phyloP scores from a whole-genome alignment of 805 yeast genomes.

The Candida nitratophila region DNA sequence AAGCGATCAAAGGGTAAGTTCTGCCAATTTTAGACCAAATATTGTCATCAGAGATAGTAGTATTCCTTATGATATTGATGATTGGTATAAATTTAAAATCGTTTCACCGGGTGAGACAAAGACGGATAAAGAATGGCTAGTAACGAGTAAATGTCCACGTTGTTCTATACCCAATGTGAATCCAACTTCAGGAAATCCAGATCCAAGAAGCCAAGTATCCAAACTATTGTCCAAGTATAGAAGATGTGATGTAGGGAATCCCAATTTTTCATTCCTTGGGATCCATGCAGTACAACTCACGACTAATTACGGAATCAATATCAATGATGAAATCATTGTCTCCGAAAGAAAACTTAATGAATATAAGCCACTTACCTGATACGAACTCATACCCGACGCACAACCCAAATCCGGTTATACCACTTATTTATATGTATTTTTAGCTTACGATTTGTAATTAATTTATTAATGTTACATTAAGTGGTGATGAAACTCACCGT shows the following conservation, averaged over 20 bases:
- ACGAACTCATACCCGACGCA: too few relatives aligned
- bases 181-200: slow-evolving; percentile 12
- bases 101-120: slow-evolving; percentile 2
- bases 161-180: slow-evolving; percentile 23
- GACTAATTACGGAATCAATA: slow-evolving; percentile 8
- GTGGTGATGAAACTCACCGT: too few relatives aligned
- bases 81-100: slow-evolving; percentile 17
- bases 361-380: slow-evolving; percentile 7
- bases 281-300: slow-evolving; percentile 20
- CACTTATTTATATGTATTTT: too few relatives aligned
- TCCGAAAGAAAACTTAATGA: slow-evolving; percentile 12
- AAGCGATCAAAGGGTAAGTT: slow-evolving; percentile 6
- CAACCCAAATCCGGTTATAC: too few relatives aligned
- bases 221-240: slow-evolving; percentile 19
- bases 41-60: slow-evolving; percentile 12
- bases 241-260: slow-evolving; percentile 21
- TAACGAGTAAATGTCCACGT: slow-evolving; percentile 21
- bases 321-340: slow-evolving; percentile 17
- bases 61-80: slow-evolving; percentile 20
- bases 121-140: slow-evolving; percentile 15
- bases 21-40: slow-evolving; percentile 21
- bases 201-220: slow-evolving; percentile 15
- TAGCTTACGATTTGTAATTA: background rate
- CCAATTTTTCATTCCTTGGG: slow-evolving; percentile 20
- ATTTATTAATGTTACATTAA: background rate